Evolutionary conservation across 202 grass and related monocot genomes (phyloP), one percentile per base, ranked within the genome.

Genomic region (Schoenoplectus tabernaemontani): DNA sequence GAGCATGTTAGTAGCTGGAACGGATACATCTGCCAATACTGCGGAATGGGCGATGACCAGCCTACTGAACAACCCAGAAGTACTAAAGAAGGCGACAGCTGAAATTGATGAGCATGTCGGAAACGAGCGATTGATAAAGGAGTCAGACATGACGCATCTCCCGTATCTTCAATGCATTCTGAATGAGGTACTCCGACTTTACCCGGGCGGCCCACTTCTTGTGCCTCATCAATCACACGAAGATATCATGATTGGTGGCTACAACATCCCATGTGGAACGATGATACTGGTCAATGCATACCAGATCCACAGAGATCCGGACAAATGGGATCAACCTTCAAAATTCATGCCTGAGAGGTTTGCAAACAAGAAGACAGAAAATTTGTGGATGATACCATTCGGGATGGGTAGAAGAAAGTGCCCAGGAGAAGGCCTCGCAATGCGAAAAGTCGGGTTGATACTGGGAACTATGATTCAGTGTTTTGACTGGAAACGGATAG

Each of bases 281-380:
- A 93, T 87, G 74, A 12, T 88, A 32, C 50, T 93, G 19, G 88
- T 87, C 9, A 91, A 93, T 59, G 79, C 79, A 0, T 93, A 85
- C 74, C 78, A 69, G 11, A 87, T 88, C 39, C 86, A 90, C 20
- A 83, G 88, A 39, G 91, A 93, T 16, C 66, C 66, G 9, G 2
- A 36, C 0, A 2, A 64, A 10, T 92, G 90, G 90, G 87, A 85
- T 2, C 77, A 75, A 58, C 76, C 76, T 0, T 50, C 56, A 3
- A 78, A 87, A 78, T 92, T 92, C 70, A 65, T 39, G 44, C 87
- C 85, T 0, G 87, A 87, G 30, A 43, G 85, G 33, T 89, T 92
- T 64, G 2, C 51, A 42, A 64, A 33, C 1, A 42, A 7, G 7
- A 67, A 67, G 36, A 17, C 8, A 4, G 64, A 42, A 10, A 13